A percentile compares a stretch with the other conserved stretches of the same genome.
Evolutionary conservation across 1,284 basidiomycete genomes (phyloP).

Genomic region (Tylopilus sp.): DNA sequence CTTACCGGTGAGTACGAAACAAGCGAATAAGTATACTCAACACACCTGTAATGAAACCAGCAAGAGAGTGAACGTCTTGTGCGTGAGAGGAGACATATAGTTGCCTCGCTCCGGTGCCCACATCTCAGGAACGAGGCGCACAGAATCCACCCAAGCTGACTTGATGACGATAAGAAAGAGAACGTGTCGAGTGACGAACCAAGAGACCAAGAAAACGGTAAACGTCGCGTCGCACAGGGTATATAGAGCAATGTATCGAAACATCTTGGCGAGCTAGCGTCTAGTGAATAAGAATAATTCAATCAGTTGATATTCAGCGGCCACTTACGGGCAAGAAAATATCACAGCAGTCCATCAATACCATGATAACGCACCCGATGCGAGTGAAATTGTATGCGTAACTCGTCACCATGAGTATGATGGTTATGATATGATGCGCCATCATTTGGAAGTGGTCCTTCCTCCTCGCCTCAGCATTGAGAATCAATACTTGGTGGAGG

Average conservation of each 20-base stretch:
- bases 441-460: slow-evolving; percentile 98
- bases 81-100: slow-evolving; percentile 50
- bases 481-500: slow-evolving; percentile 85
- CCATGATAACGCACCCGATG: slow-evolving; percentile 83
- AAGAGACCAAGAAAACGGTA: slow-evolving; percentile 80
- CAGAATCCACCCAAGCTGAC: slow-evolving; percentile 52
- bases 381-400: slow-evolving; percentile 86
- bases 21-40: slow-evolving; percentile 8
- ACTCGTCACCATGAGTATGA: slow-evolving; percentile 72
- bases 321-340: slow-evolving; percentile 84
- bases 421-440: slow-evolving; percentile 89
- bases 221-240: slow-evolving; percentile 76
- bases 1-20: slow-evolving; percentile 12
- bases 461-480: slow-evolving; percentile 90
- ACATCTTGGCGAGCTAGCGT: slow-evolving; percentile 84
- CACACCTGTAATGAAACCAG: slow-evolving; percentile 63
- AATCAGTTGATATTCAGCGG: not conserved
- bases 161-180: slow-evolving; percentile 71
- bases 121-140: slow-evolving; percentile 43
- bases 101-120: slow-evolving; percentile 61
- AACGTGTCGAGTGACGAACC: slow-evolving; percentile 84
- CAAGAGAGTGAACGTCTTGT: slow-evolving; percentile 51
- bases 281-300: slow-evolving; percentile 5
- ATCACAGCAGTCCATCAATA: slow-evolving; percentile 93
- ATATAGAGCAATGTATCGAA: slow-evolving; percentile 76